A percentile compares a stretch with the other conserved stretches of the same genome.
Conservation (phyloP, 176 grass and related monocot genomes). For the Saccharum spontaneum region DNA sequence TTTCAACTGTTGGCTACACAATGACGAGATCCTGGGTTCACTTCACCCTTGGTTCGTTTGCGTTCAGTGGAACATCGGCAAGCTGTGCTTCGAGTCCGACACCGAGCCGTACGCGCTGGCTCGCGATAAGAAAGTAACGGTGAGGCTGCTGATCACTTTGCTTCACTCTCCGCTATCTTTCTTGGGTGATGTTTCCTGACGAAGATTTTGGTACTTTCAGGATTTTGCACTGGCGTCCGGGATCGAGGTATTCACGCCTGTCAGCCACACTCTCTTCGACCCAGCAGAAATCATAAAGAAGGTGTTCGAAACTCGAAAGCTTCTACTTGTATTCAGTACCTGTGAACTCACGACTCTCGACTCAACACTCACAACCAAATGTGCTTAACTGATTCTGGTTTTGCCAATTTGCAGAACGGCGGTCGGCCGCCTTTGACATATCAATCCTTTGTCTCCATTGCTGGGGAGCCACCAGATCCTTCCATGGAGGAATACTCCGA, state of each 20-base stretch:
- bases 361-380: neutral
- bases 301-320: conserved; percentile 21
- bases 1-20: neutral
- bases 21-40: neutral
- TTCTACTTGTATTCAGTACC: neutral
- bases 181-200: neutral
- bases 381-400: conserved; percentile 1
- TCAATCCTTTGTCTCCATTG: conserved; percentile 66
- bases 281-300: conserved; percentile 69
- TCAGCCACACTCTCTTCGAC: conserved; percentile 84
- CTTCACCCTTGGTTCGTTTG: neutral
- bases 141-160: neutral
- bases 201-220: conserved; percentile 30
- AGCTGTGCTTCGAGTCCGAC: conserved; percentile 87
- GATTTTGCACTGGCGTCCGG: conserved; percentile 68
- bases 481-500: conserved; percentile 53
- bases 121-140: conserved; percentile 76
- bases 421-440: conserved; percentile 71
- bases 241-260: conserved; percentile 67
- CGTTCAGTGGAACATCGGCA: conserved; percentile 79
- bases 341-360: neutral
- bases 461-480: conserved; percentile 50
- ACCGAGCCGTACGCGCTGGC: conserved; percentile 70
- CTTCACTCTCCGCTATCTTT: neutral
- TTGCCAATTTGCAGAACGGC: conserved; percentile 52